Percentiles rank a stretch among this genome's conserved stretches.
Conservation (phyloP, 2,329 filamentous ascomycete genomes). For the Thelonectria rubi region DNA sequence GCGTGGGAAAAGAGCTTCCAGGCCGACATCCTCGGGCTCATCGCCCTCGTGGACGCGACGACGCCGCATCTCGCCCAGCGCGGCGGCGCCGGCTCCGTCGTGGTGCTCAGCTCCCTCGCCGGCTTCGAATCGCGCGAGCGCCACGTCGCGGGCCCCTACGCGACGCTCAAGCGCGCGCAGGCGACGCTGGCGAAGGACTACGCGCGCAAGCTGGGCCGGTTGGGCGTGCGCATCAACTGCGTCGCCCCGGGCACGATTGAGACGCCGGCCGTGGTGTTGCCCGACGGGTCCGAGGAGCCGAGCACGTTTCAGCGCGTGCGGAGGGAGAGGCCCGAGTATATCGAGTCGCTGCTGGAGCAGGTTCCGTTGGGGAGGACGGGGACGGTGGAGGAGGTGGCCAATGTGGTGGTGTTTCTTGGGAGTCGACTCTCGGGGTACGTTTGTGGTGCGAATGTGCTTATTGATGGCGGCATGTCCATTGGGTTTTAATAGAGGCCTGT, state of each 20-base stretch:
- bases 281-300: slow-evolving; percentile 35
- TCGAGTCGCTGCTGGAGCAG: slow-evolving; percentile 11
- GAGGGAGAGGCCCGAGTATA: slow-evolving; percentile 18
- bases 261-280: slow-evolving; percentile 17
- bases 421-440: slow-evolving; percentile 36
- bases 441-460: slow-evolving; percentile 31
- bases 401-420: slow-evolving; percentile 37
- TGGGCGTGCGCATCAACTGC: slow-evolving; percentile 39
- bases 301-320: slow-evolving; percentile 30
- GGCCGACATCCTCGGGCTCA: slow-evolving; percentile 37
- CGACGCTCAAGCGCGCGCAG: slow-evolving; percentile 38
- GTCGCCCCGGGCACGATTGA: slow-evolving; percentile 36
- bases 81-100: slow-evolving; percentile 34
- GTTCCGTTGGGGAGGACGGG: slow-evolving; percentile 33
- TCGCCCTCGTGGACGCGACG: slow-evolving; percentile 33
- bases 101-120: slow-evolving; percentile 40
- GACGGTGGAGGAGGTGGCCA: slow-evolving; percentile 33
- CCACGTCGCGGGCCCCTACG: slow-evolving; percentile 30
- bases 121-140: slow-evolving; percentile 33
- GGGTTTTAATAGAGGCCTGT: neutral
- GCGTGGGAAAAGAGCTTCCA: slow-evolving; percentile 40
- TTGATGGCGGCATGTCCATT: slow-evolving; percentile 37
- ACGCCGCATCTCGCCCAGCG: slow-evolving; percentile 32
- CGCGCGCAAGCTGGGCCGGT: slow-evolving; percentile 28
- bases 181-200: slow-evolving; percentile 39